phyloP scores from a whole-genome alignment of 2,329 filamentous ascomycete genomes.

The Botryosphaeria dothidea region DNA sequence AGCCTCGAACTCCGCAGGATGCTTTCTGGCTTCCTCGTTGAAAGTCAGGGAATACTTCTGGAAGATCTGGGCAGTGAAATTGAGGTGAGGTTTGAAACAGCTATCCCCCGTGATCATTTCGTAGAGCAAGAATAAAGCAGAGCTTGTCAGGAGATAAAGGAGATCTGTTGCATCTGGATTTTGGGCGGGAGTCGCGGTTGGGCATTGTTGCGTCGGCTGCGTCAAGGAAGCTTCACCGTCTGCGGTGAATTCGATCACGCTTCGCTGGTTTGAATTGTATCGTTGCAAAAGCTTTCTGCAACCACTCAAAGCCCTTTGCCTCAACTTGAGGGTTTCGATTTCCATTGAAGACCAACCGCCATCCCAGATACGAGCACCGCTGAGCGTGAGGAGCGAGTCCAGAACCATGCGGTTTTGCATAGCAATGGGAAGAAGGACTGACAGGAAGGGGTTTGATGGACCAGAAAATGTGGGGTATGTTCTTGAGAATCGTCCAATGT shows the following conservation, averaged over 20 bases:
- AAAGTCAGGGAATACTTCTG: not conserved
- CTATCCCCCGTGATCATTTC: not conserved
- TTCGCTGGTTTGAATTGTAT: not conserved
- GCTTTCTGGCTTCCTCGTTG: not conserved
- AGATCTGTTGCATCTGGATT: not conserved
- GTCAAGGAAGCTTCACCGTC: not conserved
- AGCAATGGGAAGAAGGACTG: not conserved
- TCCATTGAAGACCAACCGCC: not conserved
- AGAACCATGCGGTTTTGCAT: conserved; percentile 4
- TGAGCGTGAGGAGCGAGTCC: not conserved
- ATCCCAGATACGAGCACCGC: not conserved
- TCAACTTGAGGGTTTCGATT: not conserved
- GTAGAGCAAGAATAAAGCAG: not conserved
- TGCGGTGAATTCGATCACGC: not conserved
- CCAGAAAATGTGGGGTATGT: not conserved
- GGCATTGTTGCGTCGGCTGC: not conserved
- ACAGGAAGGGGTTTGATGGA: not conserved
- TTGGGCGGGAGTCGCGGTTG: not conserved
- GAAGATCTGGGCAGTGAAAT: not conserved
- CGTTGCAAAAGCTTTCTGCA: not conserved
- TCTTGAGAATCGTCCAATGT: not conserved
- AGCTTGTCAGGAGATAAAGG: not conserved
- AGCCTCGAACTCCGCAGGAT: not conserved
- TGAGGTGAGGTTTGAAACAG: not conserved
- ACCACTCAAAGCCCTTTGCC: not conserved